Evolutionary conservation across 1,284 basidiomycete genomes (phyloP), one percentile per base, ranked within the genome.

Genomic region (Retiboletus fuscus): DNA sequence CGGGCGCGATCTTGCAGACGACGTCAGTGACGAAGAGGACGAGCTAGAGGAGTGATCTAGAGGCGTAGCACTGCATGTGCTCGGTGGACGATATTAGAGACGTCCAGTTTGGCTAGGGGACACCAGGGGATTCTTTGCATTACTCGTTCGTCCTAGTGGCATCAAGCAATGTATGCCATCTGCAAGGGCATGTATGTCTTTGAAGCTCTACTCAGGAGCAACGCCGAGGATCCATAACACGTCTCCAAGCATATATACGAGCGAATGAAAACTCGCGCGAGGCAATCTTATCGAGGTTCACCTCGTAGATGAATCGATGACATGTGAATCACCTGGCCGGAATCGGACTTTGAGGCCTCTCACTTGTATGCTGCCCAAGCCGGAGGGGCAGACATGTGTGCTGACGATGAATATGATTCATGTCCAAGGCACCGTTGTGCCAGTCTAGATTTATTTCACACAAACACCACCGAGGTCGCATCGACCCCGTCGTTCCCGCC

Each of bases 1-100:
- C 8, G 84, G 87, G 72, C 84, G 83, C 2, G 90, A 90, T 69
- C 73, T 92, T 69, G 74, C 84, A 58, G 86, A 83, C 8, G 82
- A 77, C 62, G 72, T 75, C 72, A 83, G 82, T 39, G 80, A 83
- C 3, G 84, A 85, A 69, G 83, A 84, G 66, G 83, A 85, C 39
- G 81, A 85, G 69, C 66, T 85, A 28, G 83, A 84, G 5, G 84
- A 84, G 30, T 82, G 73, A 79, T 68, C 61, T 49, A 44, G 46
- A 24, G n/a, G 24, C 12, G 20, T 61, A 18, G 41, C 41, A 20
- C 39, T 61, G 58, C 30, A 22, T 16, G 24, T 24, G 24, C 39
- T 39, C 18, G 34, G 16, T 39, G n/a, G 26, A 44, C 39, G 39
- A 57, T 22, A 22, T 57, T 51, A n/a, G 39, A 41, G 34, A 26